Evolutionary conservation across 768 basidiomycete species (phyloP).

Genomic region (Podaxis mareebaensis): DNA sequence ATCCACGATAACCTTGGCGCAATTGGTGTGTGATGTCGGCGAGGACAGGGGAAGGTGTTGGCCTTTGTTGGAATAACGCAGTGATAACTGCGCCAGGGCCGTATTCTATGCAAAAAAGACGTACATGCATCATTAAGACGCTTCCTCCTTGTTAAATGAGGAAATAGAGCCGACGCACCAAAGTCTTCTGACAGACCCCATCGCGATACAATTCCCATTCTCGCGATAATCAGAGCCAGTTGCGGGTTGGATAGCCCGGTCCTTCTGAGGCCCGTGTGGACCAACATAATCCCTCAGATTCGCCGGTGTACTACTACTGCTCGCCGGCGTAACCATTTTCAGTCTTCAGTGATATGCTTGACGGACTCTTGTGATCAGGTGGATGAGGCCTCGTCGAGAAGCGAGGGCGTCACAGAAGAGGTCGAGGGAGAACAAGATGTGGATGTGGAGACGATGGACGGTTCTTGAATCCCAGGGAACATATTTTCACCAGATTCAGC

Average conservation of each 20-base stretch:
- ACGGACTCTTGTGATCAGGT: slow-evolving; percentile 14
- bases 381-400: slow-evolving; percentile 6
- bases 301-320: slow-evolving; percentile 76
- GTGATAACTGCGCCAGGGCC: too few species aligned
- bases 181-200: slow-evolving; percentile 94
- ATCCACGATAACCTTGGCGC: too few species aligned
- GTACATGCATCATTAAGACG: too few species aligned
- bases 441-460: slow-evolving; percentile 28
- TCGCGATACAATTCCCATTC: slow-evolving; percentile 86
- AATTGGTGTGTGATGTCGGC: too few species aligned
- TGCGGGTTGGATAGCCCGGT: slow-evolving; percentile 75
- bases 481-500: slow-evolving; percentile 43
- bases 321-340: slow-evolving; percentile 77
- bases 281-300: slow-evolving; percentile 97
- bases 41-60: too few species aligned
- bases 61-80: too few species aligned
- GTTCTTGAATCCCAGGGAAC: slow-evolving; percentile 39
- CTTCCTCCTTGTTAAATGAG: too few species aligned
- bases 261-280: slow-evolving; percentile 93
- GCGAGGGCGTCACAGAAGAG: slow-evolving; percentile 18
- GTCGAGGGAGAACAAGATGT: slow-evolving; percentile 18
- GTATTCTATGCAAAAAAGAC: too few species aligned
- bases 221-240: slow-evolving; percentile 95
- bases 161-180: slow-evolving; percentile 49
- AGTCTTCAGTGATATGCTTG: slow-evolving; percentile 51